Percentiles rank a stretch among this genome's conserved stretches.
phyloP scores from a whole-genome alignment of 768 basidiomycete genomes.

The Suillus cothurnatus region DNA sequence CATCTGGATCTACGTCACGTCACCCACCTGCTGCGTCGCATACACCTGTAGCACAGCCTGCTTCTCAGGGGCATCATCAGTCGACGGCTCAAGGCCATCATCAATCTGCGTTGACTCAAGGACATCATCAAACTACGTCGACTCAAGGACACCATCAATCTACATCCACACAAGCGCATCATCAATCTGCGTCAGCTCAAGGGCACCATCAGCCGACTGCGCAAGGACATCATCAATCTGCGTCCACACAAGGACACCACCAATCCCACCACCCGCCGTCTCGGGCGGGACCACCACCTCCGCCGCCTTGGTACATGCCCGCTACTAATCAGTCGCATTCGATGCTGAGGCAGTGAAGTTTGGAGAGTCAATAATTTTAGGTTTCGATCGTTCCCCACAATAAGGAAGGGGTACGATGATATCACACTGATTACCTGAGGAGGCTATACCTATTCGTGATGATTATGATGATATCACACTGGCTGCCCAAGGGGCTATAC shows the following conservation, averaged over 20 bases:
- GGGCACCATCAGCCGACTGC: constrained; percentile 15
- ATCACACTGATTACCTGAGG: background rate
- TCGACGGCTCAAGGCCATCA: constrained; percentile 21
- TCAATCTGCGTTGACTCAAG: constrained; percentile 12
- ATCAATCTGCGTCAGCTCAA: constrained; percentile 18
- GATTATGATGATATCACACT: background rate
- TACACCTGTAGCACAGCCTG: constrained; percentile 5
- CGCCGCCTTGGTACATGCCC: constrained; percentile 21
- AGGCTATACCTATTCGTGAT: background rate
- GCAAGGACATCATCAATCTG: constrained; percentile 2
- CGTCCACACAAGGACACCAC: constrained; percentile 23
- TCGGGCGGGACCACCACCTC: constrained; percentile 17
- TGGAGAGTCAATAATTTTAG: background rate
- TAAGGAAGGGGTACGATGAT: constrained; percentile 3
- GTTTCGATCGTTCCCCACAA: background rate
- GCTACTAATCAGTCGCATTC: background rate
- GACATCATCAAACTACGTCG: constrained; percentile 8
- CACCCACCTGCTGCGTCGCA: constrained; percentile 8
- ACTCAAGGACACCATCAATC: constrained; percentile 20
- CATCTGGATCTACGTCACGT: background rate
- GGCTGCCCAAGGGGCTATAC: background rate
- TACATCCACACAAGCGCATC: constrained; percentile 7
- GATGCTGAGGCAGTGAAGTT: constrained; percentile 6
- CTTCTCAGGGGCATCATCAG: constrained; percentile 6
- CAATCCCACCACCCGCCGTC: background rate